phyloP scores from a whole-genome alignment of 768 basidiomycete genomes.

The Podaxis carcinomalis region DNA sequence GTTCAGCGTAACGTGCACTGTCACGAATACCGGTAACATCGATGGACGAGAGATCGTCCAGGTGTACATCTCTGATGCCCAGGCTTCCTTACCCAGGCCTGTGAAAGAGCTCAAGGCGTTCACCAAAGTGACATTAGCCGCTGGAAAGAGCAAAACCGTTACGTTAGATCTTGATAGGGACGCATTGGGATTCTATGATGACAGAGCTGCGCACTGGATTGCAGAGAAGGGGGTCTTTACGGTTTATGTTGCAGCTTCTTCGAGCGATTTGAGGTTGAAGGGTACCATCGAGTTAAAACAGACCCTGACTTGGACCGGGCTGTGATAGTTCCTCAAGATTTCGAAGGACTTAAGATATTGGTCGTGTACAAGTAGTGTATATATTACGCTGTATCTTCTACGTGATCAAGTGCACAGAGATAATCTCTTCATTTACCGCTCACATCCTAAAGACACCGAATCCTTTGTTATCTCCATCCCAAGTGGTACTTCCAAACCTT shows the following conservation, averaged over 20 bases:
- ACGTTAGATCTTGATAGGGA: slow-evolving; percentile 38
- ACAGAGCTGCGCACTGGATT: slow-evolving; percentile 37
- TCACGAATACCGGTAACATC: slow-evolving; percentile 40
- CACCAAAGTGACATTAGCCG: slow-evolving; percentile 38
- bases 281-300: slow-evolving; percentile 29
- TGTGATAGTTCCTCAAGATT: slow-evolving; percentile 19
- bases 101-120: slow-evolving; percentile 45
- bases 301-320: slow-evolving; percentile 37
- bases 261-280: slow-evolving; percentile 34
- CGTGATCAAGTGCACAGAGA: background rate
- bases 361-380: background rate
- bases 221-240: slow-evolving; percentile 44
- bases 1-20: slow-evolving; percentile 37
- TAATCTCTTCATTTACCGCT: background rate
- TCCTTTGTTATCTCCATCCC: slow-evolving; percentile 68
- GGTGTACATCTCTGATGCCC: slow-evolving; percentile 40
- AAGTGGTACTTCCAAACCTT: slow-evolving; percentile 40
- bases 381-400: background rate
- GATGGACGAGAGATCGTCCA: slow-evolving; percentile 46
- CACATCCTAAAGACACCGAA: slow-evolving; percentile 94
- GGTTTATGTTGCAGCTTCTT: slow-evolving; percentile 43
- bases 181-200: slow-evolving; percentile 47
- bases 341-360: background rate
- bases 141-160: slow-evolving; percentile 38
- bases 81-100: slow-evolving; percentile 39